These are phyloP conservation scores for Allium sativum DNA, from an alignment of 106 monocot species.

Conservation along the genomic window DNA sequence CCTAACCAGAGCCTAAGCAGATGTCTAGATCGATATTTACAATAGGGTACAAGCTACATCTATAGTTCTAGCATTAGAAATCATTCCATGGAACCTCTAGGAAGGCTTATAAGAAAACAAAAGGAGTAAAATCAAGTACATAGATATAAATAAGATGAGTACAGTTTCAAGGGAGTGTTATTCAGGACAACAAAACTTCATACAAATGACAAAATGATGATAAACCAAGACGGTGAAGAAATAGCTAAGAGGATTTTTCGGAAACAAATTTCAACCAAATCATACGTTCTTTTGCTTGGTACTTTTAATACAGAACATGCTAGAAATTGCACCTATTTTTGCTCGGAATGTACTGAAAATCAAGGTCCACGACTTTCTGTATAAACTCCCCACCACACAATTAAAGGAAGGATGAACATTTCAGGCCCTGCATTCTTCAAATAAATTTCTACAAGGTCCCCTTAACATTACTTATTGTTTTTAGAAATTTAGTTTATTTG, in stretches of 20 bases:
- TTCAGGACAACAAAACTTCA: too few relatives aligned
- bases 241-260: background rate
- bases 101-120: too few relatives aligned
- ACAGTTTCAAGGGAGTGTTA: too few relatives aligned
- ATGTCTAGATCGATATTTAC: too few relatives aligned
- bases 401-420: background rate
- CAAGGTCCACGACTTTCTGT: background rate
- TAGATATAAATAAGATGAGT: too few relatives aligned
- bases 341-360: background rate
- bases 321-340: background rate
- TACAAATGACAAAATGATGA: too few relatives aligned
- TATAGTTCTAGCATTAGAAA: too few relatives aligned
- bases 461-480: background rate
- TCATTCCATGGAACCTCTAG: too few relatives aligned
- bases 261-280: background rate
- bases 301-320: background rate
- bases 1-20: too few relatives aligned
- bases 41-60: too few relatives aligned
- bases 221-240: background rate
- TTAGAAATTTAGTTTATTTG: background rate
- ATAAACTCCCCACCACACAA: constrained; percentile 5
- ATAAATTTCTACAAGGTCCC: constrained; percentile 1
- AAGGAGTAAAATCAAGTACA: too few relatives aligned
- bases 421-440: constrained; percentile 4
- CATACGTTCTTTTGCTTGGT: background rate